Conservation (phyloP, 2,329 filamentous ascomycete species). For the Verticillium tricorpus region DNA sequence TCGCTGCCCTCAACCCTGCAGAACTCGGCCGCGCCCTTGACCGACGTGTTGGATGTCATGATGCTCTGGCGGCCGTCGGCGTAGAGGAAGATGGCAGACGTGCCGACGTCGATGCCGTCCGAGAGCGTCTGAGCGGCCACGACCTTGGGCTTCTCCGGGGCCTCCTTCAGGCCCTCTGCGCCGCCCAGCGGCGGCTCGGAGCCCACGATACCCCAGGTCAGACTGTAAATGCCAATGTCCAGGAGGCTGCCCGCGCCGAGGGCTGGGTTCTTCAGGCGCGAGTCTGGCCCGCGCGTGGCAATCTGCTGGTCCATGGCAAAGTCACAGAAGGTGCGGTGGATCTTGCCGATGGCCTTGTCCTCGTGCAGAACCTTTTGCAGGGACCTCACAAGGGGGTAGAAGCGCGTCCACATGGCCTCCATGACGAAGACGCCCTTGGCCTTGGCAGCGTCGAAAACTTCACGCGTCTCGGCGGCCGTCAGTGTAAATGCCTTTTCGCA, state of each 20-base stretch:
- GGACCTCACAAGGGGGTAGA: conserved; percentile 30
- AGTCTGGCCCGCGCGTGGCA: conserved; percentile 20
- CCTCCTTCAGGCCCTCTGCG: conserved; percentile 11
- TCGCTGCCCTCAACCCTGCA: conserved; percentile 35
- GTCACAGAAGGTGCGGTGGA: conserved; percentile 33
- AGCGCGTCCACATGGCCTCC: conserved; percentile 43
- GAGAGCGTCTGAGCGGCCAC: conserved; percentile 28
- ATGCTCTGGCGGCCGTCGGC: conserved; percentile 32
- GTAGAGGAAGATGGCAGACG: conserved; percentile 34
- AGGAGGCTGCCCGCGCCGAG: conserved; percentile 38
- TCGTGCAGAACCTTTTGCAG: conserved; percentile 30
- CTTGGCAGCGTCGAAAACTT: conserved; percentile 33
- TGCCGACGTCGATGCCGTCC: conserved; percentile 27
- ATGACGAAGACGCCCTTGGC: conserved; percentile 36
- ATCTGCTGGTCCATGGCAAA: conserved; percentile 33
- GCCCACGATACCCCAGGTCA: conserved; percentile 33
- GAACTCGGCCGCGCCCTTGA: conserved; percentile 20
- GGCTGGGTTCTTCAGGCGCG: conserved; percentile 28
- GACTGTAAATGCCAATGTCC: conserved; percentile 38
- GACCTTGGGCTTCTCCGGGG: conserved; percentile 25
- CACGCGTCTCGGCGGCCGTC: conserved; percentile 31
- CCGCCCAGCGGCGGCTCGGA: conserved; percentile 23
- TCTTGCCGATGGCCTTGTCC: conserved; percentile 32
- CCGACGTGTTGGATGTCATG: conserved; percentile 30
- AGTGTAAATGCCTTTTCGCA: conserved; percentile 42